Percentiles rank a stretch among this genome's conserved stretches.
Evolutionary conservation across 176 grass and related monocot genomes (phyloP).

Genomic region (Poa annua): DNA sequence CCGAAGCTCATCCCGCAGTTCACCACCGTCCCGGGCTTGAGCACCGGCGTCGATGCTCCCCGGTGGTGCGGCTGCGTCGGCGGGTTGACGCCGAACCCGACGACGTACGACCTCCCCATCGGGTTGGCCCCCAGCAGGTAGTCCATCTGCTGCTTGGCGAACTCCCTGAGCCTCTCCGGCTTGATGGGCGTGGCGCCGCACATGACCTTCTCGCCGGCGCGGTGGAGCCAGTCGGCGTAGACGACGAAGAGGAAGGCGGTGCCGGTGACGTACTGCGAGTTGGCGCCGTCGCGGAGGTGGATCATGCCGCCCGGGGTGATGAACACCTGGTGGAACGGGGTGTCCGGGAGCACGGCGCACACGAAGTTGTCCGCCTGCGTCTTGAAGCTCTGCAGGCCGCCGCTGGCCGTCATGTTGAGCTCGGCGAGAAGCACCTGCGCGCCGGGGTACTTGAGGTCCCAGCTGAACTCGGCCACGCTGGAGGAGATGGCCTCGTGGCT

Average conservation of each 20-base stretch:
- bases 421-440: constrained; percentile 82
- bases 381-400: constrained; percentile 73
- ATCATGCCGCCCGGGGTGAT: constrained; percentile 82
- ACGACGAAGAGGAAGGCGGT: constrained; percentile 74
- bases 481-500: constrained; percentile 73
- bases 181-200: constrained; percentile 59
- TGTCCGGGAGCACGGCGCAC: constrained; percentile 83
- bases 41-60: constrained; percentile 68
- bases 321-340: constrained; percentile 73
- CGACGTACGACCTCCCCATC: constrained; percentile 71
- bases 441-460: constrained; percentile 93
- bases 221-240: constrained; percentile 73
- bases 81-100: constrained; percentile 69
- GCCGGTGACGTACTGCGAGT: constrained; percentile 85
- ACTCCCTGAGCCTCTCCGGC: constrained; percentile 59
- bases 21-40: constrained; percentile 20
- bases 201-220: constrained; percentile 54
- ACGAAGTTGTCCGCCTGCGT: constrained; percentile 84
- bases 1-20: constrained; percentile 83
- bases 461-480: constrained; percentile 94
- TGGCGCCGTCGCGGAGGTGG: constrained; percentile 96
- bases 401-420: constrained; percentile 58
- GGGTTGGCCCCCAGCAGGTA: constrained; percentile 90
- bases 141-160: constrained; percentile 94
- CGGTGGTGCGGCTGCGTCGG: constrained; percentile 87